Evolutionary conservation across 192 early-diverging fungal species (phyloP).

Genomic region (Mortierella antarctica): DNA sequence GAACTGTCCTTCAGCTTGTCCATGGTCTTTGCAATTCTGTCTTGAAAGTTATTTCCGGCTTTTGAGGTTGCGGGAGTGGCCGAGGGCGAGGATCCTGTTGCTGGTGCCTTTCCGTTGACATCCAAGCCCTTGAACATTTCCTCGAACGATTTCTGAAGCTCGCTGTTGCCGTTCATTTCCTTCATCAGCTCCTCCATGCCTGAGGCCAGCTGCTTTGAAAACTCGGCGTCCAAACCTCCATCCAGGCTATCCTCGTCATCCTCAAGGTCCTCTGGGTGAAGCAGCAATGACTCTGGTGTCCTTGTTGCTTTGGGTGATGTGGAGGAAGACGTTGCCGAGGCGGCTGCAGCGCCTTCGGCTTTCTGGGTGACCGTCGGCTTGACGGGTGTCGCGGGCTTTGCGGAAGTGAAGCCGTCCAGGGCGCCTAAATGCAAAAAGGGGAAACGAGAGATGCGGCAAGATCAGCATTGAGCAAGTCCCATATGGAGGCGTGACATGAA

Average conservation of each 20-base stretch:
- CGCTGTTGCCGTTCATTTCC: constrained; percentile 65
- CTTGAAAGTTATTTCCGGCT: constrained; percentile 76
- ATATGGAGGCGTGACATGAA: no score
- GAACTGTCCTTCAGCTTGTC: constrained; percentile 89
- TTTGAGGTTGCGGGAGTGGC: constrained; percentile 19
- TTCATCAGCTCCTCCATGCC: constrained; percentile 87
- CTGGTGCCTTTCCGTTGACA: constrained; percentile 25
- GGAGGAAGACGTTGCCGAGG: constrained; percentile 6
- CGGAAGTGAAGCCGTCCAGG: constrained; percentile 76
- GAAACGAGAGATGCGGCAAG: no score
- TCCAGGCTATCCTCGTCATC: constrained; percentile 43
- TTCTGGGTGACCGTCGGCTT: constrained; percentile 44
- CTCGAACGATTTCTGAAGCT: constrained; percentile 66
- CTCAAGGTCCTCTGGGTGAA: constrained; percentile 32
- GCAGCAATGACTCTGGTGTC: constrained; percentile 33
- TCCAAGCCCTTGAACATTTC: constrained; percentile 63
- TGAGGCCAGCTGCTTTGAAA: constrained; percentile 76
- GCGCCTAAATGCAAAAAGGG: constrained; percentile 62
- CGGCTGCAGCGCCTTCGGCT: neutral
- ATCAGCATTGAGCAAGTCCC: no score
- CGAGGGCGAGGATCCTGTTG: constrained; percentile 11
- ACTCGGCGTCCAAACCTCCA: constrained; percentile 71
- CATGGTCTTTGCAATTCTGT: constrained; percentile 90
- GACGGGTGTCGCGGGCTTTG: constrained; percentile 53
- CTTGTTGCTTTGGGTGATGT: constrained; percentile 29